A percentile compares a stretch with the other conserved stretches of the same genome.
phyloP scores from a whole-genome alignment of 257 asterid genomes.

The Solanum arcanum region DNA sequence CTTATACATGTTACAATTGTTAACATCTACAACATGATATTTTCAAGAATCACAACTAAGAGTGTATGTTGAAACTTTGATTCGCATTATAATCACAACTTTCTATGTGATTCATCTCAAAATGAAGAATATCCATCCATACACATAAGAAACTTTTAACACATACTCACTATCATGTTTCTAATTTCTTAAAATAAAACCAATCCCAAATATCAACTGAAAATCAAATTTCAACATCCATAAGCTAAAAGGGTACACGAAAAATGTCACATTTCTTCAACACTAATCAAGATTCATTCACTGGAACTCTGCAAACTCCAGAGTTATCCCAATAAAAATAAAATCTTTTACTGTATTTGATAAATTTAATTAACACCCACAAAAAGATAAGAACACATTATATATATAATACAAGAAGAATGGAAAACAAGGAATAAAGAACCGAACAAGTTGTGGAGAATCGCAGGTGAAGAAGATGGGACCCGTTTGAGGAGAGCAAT shows the following conservation, averaged over 20 bases:
- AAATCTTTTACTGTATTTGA: neutral
- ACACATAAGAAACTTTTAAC: neutral
- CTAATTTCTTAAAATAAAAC: neutral
- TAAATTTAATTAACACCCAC: neutral
- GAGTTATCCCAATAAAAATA: neutral
- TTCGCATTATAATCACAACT: neutral
- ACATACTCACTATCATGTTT: neutral
- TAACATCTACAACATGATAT: neutral
- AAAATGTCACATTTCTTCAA: neutral
- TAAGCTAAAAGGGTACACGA: neutral
- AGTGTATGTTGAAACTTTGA: neutral
- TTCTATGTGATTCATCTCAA: neutral
- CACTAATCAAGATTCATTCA: neutral
- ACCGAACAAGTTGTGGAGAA: slow-evolving; percentile 21
- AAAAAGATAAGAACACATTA: neutral
- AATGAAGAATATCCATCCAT: neutral
- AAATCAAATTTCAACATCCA: neutral
- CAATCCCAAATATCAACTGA: neutral
- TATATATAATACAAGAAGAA: neutral
- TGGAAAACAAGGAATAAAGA: neutral
- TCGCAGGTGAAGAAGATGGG: slow-evolving; percentile 28
- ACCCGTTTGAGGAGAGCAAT: slow-evolving; percentile 50
- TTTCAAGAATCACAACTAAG: neutral
- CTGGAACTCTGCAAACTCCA: neutral
- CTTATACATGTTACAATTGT: neutral